These are phyloP conservation scores for Volvox africanus DNA, from an alignment of 139 green algal genomes.

Conservation along the genomic window DNA sequence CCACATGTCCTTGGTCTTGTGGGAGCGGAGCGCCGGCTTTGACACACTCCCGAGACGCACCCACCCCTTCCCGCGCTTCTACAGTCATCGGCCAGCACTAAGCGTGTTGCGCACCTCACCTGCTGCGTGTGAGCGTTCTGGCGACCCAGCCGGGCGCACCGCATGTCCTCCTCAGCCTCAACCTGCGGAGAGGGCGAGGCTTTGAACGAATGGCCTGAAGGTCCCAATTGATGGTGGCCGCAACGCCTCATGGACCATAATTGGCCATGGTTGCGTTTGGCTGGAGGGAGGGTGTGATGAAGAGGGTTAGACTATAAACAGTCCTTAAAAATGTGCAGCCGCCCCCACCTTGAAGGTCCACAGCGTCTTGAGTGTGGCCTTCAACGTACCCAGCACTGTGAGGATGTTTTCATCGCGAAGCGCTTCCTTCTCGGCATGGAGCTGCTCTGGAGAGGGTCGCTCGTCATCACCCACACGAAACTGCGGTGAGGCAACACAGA, in stretches of 20 bases:
- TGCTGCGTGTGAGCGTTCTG: slow-evolving; percentile 26
- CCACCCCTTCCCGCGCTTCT: too few species aligned
- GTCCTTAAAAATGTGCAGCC: too few species aligned
- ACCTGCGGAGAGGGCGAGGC: slow-evolving; percentile 39
- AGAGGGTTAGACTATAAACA: too few species aligned
- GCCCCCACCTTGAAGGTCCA: slow-evolving; percentile 70
- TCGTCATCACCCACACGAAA: slow-evolving; percentile 46
- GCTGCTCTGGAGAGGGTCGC: slow-evolving; percentile 42
- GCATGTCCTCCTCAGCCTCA: slow-evolving; percentile 60
- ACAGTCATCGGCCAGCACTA: too few species aligned
- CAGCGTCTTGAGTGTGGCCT: slow-evolving; percentile 63
- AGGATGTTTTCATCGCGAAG: slow-evolving; percentile 63
- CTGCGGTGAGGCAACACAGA: not conserved
- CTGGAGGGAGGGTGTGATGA: too few species aligned
- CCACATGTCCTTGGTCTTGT: too few species aligned
- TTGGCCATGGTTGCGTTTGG: too few species aligned
- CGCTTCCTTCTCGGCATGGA: slow-evolving; percentile 61
- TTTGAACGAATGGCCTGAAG: too few species aligned
- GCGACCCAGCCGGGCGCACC: slow-evolving; percentile 10
- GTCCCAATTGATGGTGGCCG: too few species aligned
- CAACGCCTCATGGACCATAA: too few species aligned
- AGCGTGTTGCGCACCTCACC: not conserved
- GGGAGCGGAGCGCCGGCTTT: too few species aligned
- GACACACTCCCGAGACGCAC: too few species aligned
- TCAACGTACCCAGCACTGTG: slow-evolving; percentile 62